Base-by-base conservation (phyloP, 495 filamentous ascomycete genomes). In the Tuber magnatum region DNA sequence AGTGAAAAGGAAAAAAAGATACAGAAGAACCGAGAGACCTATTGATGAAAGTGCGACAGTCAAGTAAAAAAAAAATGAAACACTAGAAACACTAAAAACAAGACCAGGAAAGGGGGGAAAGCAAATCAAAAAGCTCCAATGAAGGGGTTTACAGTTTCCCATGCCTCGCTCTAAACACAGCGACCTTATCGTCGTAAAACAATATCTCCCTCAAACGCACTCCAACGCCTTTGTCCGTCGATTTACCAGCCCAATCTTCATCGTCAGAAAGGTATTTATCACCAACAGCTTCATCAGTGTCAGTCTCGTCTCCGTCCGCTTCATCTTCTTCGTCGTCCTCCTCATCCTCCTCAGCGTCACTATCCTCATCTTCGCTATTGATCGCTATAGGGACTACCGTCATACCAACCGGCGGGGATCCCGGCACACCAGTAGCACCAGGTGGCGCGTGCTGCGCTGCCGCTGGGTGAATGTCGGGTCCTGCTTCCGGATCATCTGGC, bases 121-220 rank as follows among this genome's bases (percentile, higher is more conserved):
- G 14, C 56, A 65, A 65, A 35, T 65, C 56, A 65, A 65, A 65
- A 65, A 35, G 56, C 56, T 65, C 56, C 56, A 65, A 65, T 65
- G 56, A 65, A 35, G 35, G 28, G 56, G 28, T 71, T 44, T 86
- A 94, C 75, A 94, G 84, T 82, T 87, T 86, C 74, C 90, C 91
- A 84, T 93, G 90, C 71, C 92, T 88, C 18, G 91, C 91, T 84
- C 89, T 91, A 84, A 95, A 94, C 76, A 97, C 90, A 8, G 90
- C 90, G 46, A 95, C 90, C 83, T 93, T 93, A 81, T 96, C 93
- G 77, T 96, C 93, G 79, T 93, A 94, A 84, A 94, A 97, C 77
- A 94, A 84, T 79, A 97, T 96, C 86, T 96, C 92, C 77, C 92
- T 87, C 77, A 97, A 83, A 73, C 90, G 85, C 35, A 97, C 87